Evolutionary conservation across 2,329 filamentous ascomycete genomes (phyloP), one percentile per base, ranked within the genome.

Genomic region (Escovopsis sp.): DNA sequence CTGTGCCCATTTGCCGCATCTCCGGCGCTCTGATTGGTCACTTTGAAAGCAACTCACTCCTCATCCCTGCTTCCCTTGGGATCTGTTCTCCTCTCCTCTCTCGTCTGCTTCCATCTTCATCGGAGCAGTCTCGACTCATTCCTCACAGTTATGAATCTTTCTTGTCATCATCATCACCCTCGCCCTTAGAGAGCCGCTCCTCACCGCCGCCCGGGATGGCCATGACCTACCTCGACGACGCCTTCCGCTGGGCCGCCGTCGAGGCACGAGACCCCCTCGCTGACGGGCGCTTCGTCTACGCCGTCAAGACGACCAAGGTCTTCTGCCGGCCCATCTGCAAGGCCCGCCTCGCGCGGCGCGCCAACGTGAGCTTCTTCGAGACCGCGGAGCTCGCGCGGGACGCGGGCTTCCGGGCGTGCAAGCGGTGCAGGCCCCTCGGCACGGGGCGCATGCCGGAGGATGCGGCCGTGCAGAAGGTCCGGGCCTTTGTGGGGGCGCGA

Each of bases 291-390:
- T 69, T 69, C 42, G 56, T 69, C 38, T 69, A 68, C 51, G 65
- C 49, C 40, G 66, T 68, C 4, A 55, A 55, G 41, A 65, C 65
- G 0, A 68, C 66, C n/a, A 58, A 60, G 46, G 63, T 69, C 45
- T 80, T 75, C 58, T 80, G 77, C 54, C 68, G 75, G 2, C 75
- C 76, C 1, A 73, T 67, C 18, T 81, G 77, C 54, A 69, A 70
- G 12, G 73, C 73, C 2, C 68, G 77, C 0, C 67, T 80, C 11
- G 74, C 77, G 2, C 68, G 75, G 2, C 68, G 75, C 38, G 69
- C 73, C 40, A 81, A 81, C 40, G 67, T 80, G 4, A 55, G 58
- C 2, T 81, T 78, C 57, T 76, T 67, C 56, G 54, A 65, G 12
- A 64, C 59, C 0, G 52, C 63, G 0, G 46, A 53, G 1, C 61